Percentiles rank a stretch among this genome's conserved stretches.
phyloP scores from a whole-genome alignment of 1,139 yeast genomes.

The Hemisphaericaspora xylofermentans region DNA sequence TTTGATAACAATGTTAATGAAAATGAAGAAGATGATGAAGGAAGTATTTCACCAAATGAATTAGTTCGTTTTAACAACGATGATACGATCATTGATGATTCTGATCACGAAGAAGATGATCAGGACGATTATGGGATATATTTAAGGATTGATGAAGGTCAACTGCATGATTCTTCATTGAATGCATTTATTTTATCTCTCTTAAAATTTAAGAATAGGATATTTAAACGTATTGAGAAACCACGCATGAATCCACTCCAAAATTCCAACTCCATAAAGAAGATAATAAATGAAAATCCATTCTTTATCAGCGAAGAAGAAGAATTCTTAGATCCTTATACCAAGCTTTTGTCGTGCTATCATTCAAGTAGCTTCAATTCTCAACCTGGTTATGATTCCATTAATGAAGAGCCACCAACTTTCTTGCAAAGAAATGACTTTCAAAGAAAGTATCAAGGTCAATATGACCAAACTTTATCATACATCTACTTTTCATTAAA shows the following conservation, averaged over 20 bases:
- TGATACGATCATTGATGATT: conserved; percentile 1
- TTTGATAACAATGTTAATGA: conserved; percentile 17
- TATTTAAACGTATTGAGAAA: conserved; percentile 4
- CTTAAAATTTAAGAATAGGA: conserved; percentile 12
- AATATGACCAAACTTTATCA: conserved; percentile 39
- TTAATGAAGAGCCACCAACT: conserved; percentile 32
- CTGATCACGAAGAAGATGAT: conserved; percentile 5
- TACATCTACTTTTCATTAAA: conserved; percentile 39
- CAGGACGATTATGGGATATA: conserved; percentile 9
- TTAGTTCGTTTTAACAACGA: conserved; percentile 9
- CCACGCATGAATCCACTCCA: conserved; percentile 3
- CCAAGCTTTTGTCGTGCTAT: conserved; percentile 11
- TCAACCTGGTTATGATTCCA: conserved; percentile 27
- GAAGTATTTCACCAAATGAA: conserved; percentile 14
- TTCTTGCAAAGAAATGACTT: conserved; percentile 19
- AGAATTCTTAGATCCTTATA: conserved; percentile 12
- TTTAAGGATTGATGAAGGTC: conserved; percentile 4
- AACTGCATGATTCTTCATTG: conserved; percentile 5
- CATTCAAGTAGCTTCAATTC: conserved; percentile 2
- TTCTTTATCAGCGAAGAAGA: conserved; percentile 8
- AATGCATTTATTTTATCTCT: conserved; percentile 11
- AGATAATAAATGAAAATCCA: conserved; percentile 10
- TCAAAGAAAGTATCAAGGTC: conserved; percentile 27
- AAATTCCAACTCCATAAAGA: not conserved
- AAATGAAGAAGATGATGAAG: conserved; percentile 13